These are phyloP conservation scores for Hyaloperonospora arabidopsidis DNA, from an alignment of 352 stramenopile genomes.

Conservation along the genomic window DNA sequence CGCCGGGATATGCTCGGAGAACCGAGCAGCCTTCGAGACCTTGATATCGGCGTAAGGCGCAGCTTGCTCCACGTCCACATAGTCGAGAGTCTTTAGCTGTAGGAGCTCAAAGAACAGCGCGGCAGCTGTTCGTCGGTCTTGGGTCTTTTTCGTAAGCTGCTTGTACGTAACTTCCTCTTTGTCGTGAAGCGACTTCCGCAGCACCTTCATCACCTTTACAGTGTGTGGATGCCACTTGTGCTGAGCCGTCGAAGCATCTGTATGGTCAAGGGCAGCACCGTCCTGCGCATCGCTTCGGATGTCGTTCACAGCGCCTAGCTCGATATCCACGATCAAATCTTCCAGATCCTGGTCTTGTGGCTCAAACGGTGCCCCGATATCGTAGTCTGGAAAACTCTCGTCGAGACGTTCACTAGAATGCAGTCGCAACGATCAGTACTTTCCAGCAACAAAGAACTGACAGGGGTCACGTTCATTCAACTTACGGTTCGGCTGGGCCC, in stretches of 20 bases:
- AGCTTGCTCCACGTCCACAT: slow-evolving; percentile 91
- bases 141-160: slow-evolving; percentile 73
- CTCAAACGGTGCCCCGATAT: slow-evolving; percentile 45
- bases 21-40: slow-evolving; percentile 65
- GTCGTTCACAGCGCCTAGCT: slow-evolving; percentile 73
- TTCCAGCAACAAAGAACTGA: background rate
- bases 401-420: slow-evolving; percentile 30
- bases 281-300: slow-evolving; percentile 57
- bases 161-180: slow-evolving; percentile 83
- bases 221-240: slow-evolving; percentile 98
- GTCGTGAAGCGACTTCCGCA: slow-evolving; percentile 63
- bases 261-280: slow-evolving; percentile 19
- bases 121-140: slow-evolving; percentile 83
- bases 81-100: slow-evolving; percentile 97
- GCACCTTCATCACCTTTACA: slow-evolving; percentile 90
- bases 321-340: slow-evolving; percentile 72
- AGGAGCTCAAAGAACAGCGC: slow-evolving; percentile 96
- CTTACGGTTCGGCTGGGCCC: slow-evolving; percentile 19
- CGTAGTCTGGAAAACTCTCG: slow-evolving; percentile 44
- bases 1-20: slow-evolving; percentile 69
- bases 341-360: slow-evolving; percentile 44
- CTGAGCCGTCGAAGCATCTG: slow-evolving; percentile 46
- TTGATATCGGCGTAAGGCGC: slow-evolving; percentile 92
- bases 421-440: background rate
- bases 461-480: background rate